Evolutionary conservation across 2,329 filamentous ascomycete species (phyloP).

Genomic region (Clarireedia homoeocarpa): DNA sequence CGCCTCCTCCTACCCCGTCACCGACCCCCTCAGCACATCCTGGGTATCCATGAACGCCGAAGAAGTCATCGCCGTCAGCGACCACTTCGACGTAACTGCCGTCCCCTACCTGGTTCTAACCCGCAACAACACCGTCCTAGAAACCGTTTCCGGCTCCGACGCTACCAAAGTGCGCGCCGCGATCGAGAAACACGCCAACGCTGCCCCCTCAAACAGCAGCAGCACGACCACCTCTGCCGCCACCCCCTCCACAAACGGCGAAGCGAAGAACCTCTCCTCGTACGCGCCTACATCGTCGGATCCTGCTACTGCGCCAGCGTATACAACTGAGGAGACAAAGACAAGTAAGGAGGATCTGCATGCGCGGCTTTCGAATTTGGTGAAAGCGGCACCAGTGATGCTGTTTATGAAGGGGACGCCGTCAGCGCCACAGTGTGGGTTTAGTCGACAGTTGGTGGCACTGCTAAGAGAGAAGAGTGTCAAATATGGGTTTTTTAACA

Average conservation of each 20-base stretch:
- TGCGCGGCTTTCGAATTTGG: slow-evolving; percentile 71
- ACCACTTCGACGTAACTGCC: slow-evolving; percentile 87
- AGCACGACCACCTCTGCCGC: slow-evolving; percentile 1
- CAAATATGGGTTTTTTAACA: slow-evolving; percentile 99
- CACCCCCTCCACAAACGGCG: slow-evolving; percentile 29
- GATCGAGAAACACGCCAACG: slow-evolving; percentile 62
- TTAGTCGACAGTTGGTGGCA: slow-evolving; percentile 79
- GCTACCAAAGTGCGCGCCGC: slow-evolving; percentile 75
- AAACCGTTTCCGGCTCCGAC: slow-evolving; percentile 85
- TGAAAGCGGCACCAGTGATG: slow-evolving; percentile 96
- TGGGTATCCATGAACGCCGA: slow-evolving; percentile 94
- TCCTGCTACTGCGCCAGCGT: slow-evolving; percentile 22
- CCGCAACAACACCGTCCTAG: slow-evolving; percentile 65
- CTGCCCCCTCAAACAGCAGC: background rate
- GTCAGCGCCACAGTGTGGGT: slow-evolving; percentile 80
- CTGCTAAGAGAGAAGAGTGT: slow-evolving; percentile 84
- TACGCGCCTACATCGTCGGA: slow-evolving; percentile 16
- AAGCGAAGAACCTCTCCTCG: slow-evolving; percentile 32
- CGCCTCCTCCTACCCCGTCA: slow-evolving; percentile 51
- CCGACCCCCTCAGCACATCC: slow-evolving; percentile 56
- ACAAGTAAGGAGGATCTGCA: slow-evolving; percentile 78
- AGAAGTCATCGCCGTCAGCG: slow-evolving; percentile 84
- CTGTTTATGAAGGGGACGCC: slow-evolving; percentile 98
- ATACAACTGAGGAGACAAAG: slow-evolving; percentile 37
- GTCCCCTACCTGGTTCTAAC: slow-evolving; percentile 88